Base-by-base conservation (phyloP, 2,329 filamentous ascomycete species). In the Uncinocarpus reesii region DNA sequence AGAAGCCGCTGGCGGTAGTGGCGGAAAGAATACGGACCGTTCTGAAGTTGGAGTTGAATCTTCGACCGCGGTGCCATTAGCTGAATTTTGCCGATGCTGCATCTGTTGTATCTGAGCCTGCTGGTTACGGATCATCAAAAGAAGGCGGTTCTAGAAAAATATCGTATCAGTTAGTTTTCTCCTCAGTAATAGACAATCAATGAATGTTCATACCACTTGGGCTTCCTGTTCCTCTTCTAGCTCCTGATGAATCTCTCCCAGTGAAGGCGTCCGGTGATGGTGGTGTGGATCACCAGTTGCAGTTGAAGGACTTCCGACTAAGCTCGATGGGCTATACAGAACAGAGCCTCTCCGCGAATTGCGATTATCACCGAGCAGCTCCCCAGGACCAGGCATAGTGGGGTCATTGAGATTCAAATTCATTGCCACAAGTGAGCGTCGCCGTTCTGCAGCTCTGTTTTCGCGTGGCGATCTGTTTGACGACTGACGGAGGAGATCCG, bases 401-500 rank as follows among this genome's bases (percentile, higher is more conserved):
- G 65, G 61, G 48, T 70, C 68, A 49, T 65, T 67, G 41, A 67
- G 52, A 52, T 64, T 68, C 31, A 68, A 48, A 51, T 65, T 67
- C 55, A 65, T 61, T 10, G 64, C 62, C 26, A 65, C 63, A 23
- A 60, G 59, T 24, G 69, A 71, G n/a, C 69, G 63, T 50, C 69
- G 66, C 28, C 68, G 64, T 47, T 71, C 69, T 18, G 64, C 59
- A 45, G 52, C 53, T 43, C 59, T 57, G 32, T 53, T 56, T 1
- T 56, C 48, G 21, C 55, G 56, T 2, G 60, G 58, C 7, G 68
- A 65, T 53, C 61, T 63, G 18, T 57, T 60, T 16, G 69, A 68
- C 3, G 63, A 60, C 38, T 66, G 64, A 45, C 61, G 59, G 8
- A 77, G 76, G 56, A 84, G 80, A 23, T 87, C 77, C 44, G 85